Evolutionary conservation across 2,329 filamentous ascomycete genomes (phyloP), one percentile per base, ranked within the genome.

Genomic region (Phialocephala sp.): DNA sequence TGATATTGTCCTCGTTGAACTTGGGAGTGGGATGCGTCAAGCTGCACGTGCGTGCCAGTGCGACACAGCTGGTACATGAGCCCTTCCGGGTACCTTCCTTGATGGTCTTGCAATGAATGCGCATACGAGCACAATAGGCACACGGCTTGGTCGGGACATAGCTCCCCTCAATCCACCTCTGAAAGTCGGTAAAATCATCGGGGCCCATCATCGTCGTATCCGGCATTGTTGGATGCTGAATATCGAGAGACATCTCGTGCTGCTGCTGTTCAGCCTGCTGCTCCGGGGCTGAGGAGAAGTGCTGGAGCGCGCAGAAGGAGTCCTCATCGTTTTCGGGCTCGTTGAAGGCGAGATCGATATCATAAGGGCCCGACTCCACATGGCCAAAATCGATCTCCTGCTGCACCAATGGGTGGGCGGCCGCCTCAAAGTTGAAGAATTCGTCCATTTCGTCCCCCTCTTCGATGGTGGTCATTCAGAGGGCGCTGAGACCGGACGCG

Each of bases 41-140:
- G 76, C 86, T 89, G 76, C 87, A 89, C 43, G 83, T 80, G 69
- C 83, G 79, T n/a, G 81, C 80, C 39, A 89, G 77, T 15, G 87
- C 86, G 55, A 89, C 85, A 71, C 87, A 89, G 71, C 82, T 86
- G 36, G 86, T 89, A 72, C 87, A 89, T 69, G 85, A 87, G 66
- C 85, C 85, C 76, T 82, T 85, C 73, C 85, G 83, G 71, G 81
- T 79, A 82, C 86, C 86, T 76, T 89, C 86, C 39, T 81, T 77
- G 65, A 89, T 85, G 39, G 80, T 81, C 76, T 89, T 89, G 81
- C 87, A 89, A 50, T 85, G 80, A 72, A 85, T 87, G 39, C 83
- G 81, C 55, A 82, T 82, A 4, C 80, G 72, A 52, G 79, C 74
- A 69, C 87, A 89, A 71, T 85, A 80, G 22, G 75, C 74, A 72